These are phyloP conservation scores for Ascochyta rabiei DNA, from an alignment of 2,329 filamentous ascomycete genomes.

Conservation along the genomic window DNA sequence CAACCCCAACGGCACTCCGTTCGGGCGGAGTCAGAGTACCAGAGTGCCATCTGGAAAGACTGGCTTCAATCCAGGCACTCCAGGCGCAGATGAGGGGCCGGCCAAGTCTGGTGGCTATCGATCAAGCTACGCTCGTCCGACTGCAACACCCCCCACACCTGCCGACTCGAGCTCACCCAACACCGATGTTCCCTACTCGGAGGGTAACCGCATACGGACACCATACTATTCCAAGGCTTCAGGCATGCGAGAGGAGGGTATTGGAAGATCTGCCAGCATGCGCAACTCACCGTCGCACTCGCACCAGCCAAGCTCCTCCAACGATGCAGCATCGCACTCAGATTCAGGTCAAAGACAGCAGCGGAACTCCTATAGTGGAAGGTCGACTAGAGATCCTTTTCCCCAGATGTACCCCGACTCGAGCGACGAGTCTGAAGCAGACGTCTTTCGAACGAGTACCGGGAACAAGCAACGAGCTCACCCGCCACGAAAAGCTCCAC, in stretches of 20 bases:
- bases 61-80: slow-evolving; percentile 64
- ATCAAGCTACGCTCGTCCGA: slow-evolving; percentile 42
- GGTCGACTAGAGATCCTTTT: slow-evolving; percentile 26
- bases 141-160: slow-evolving; percentile 32
- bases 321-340: slow-evolving; percentile 35
- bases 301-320: slow-evolving; percentile 29
- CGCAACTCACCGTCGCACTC: slow-evolving; percentile 53
- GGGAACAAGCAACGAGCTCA: slow-evolving; percentile 22
- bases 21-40: slow-evolving; percentile 48
- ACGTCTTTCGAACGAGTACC: slow-evolving; percentile 22
- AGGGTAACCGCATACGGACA: slow-evolving; percentile 57
- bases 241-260: slow-evolving; percentile 62
- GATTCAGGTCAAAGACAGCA: slow-evolving; percentile 40
- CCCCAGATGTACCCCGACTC: slow-evolving; percentile 40
- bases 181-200: slow-evolving; percentile 49
- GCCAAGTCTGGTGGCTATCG: slow-evolving; percentile 58
- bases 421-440: slow-evolving; percentile 34
- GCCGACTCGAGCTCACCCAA: slow-evolving; percentile 27
- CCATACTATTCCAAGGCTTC: slow-evolving; percentile 59
- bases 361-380: slow-evolving; percentile 33
- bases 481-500: slow-evolving; percentile 21
- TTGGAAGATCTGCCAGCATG: slow-evolving; percentile 61
- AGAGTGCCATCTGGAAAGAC: slow-evolving; percentile 58
- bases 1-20: slow-evolving; percentile 47
- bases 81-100: slow-evolving; percentile 65